Base-by-base conservation (phyloP, 2,329 filamentous ascomycete genomes). In the Drechslerella coelobrocha region DNA sequence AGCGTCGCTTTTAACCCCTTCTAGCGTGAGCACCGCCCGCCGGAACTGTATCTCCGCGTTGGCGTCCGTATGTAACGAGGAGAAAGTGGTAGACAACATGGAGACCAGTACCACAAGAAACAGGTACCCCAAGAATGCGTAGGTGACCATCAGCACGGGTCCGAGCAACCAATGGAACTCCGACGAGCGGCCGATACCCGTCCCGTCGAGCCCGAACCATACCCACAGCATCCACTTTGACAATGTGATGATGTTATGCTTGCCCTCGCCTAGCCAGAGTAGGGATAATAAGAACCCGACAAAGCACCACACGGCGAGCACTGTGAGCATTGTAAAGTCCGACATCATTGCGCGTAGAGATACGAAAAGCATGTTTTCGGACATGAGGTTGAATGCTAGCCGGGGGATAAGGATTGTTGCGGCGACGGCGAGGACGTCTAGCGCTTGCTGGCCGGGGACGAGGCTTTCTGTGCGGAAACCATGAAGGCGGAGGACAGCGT, bases 161-260 rank as follows among this genome's bases (percentile, higher is more conserved):
- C 91, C 91, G 0, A 94, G 82, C n/a, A 92, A 80, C 82, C 86
- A 85, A 79, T 95, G 90, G 76, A 94, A 91, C 63, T 90, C 86
- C 21, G 84, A 82, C 75, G 83, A 83, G 65, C 82, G 80, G 72
- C 83, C 79, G 34, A 85, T 84, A 1, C 84, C 83, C 39, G 79
- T 89, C 34, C 85, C 91, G 75, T 94, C 91, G 1, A 95, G 84
- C 1, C 91, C 91, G 76, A 95, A 94, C 91, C 91, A 95, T 73
- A 95, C 92, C 84, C 89, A 94, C 1, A 94, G 84, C 90, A 95
- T 93, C 91, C 91, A 95, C 78, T 92, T 92, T 47, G 86, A 86
- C 72, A 94, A 92, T 0, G 88, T 90, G 79, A 89, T 80, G 2
- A 87, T 79, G 55, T 84, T 80, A 57, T 89, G 86, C 0, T 79